Evolutionary conservation across 441 rosid species (phyloP), one percentile per base, ranked within the genome.

Genomic region (Theobroma grandiflorum): DNA sequence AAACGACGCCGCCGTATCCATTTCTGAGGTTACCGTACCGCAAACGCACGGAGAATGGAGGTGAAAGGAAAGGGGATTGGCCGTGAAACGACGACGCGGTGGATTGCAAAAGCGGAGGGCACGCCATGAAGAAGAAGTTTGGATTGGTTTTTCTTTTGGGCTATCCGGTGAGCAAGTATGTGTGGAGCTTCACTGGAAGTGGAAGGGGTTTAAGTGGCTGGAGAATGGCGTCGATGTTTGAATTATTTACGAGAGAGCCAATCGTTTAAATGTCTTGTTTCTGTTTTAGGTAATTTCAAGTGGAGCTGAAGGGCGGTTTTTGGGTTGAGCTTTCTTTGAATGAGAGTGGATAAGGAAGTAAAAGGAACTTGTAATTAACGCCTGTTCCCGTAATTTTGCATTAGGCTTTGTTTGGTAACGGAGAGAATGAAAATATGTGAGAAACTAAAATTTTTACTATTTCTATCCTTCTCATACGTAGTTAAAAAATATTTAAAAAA

Each of bases 41-140:
- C 45, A 72, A 20, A 10, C 88, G 89, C 2, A 80, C 85, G 72
- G 89, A 62, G 2, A 85, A 78, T 0, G 89, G 85, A 38, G 86
- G 61, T 2, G 91, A 55, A 38, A 82, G 64, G 40, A 80, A 8
- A 1, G 88, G 88, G 78, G 86, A 84, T 55, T 84, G 91, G 45
- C 98, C 88, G 71, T 82, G 82, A 82, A 91, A 94, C 59, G 93
- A 81, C 80, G 96, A 88, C 72, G 92, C 82, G 3, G 92, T 79
- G 49, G 97, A 85, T 43, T 86, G 92, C 0, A 90, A 67, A 63
- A 93, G 87, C 82, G 90, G 82, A 59, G 86, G 85, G 53, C 82
- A 85, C 67, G 97, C 90, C 94, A 89, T 93, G 50, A 80, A 80
- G 79, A 80, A 52, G n/a, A 11, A 52, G 2, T 31, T 72, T 45